Conservation (phyloP, 108 stramenopile species). For the Cyclotella baltica region DNA sequence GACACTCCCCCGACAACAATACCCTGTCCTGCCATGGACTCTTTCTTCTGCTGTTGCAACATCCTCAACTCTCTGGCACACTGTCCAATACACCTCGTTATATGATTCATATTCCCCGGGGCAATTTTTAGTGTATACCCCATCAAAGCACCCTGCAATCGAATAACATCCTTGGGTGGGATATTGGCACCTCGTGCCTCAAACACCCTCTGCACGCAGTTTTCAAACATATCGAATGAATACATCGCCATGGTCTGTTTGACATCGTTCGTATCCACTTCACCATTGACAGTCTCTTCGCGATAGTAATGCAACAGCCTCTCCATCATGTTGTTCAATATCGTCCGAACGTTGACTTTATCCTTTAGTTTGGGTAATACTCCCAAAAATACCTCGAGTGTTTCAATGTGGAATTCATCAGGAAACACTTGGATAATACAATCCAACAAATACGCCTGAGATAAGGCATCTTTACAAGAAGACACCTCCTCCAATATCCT, state of each 20-base stretch:
- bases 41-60: conserved; percentile 58
- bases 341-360: conserved; percentile 96
- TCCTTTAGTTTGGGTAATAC: conserved; percentile 91
- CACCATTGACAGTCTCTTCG: conserved; percentile 78
- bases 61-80: conserved; percentile 69
- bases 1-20: conserved; percentile 47
- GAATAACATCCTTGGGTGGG: conserved; percentile 88
- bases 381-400: conserved; percentile 89
- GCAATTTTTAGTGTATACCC: conserved; percentile 93
- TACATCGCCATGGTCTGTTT: conserved; percentile 70
- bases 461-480: conserved; percentile 92
- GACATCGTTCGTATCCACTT: conserved; percentile 83
- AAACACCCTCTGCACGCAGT: conserved; percentile 88
- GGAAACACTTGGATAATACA: conserved; percentile 98
- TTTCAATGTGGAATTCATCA: conserved; percentile 96
- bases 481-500: conserved; percentile 90
- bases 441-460: conserved; percentile 98
- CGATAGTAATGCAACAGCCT: conserved; percentile 86
- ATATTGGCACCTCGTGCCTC: conserved; percentile 85
- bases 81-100: conserved; percentile 80
- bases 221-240: conserved; percentile 93
- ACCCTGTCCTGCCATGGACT: conserved; percentile 60
- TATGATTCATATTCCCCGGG: conserved; percentile 89
- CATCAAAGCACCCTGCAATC: conserved; percentile 90
- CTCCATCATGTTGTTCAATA: conserved; percentile 94